Base-by-base conservation (phyloP, 176 grass and related monocot genomes). In the Juncus inflexus region DNA sequence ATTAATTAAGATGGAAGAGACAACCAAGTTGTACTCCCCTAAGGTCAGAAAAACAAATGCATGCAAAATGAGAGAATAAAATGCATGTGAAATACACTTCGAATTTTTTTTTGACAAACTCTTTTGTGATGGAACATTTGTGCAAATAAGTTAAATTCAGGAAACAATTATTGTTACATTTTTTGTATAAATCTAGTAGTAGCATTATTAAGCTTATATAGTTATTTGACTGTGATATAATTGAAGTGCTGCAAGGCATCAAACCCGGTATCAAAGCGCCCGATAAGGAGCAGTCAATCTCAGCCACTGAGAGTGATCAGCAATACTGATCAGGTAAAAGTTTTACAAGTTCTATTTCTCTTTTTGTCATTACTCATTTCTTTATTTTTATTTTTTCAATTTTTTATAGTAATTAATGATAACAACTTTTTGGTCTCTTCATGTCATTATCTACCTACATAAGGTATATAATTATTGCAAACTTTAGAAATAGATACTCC, bases 361-460 rank as follows among this genome's bases (percentile, higher is more conserved):
- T 47, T 28, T 28, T 28, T 28, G 19, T 28, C 19, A 28, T 28
- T 47, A 47, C 6, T 47, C 4, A 47, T 47, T 47, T 47, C 4
- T 47, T 47, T 47, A 47, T 47, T 47, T 47, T 6, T 9, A 47
- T 1, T 6, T 47, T 2, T 47, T 47, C 9, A 47, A 9, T 47
- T 6, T 14, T 70, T 36, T 42, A 58, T 37, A 28, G 19, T 28
- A 28, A 28, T 40, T 56, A 58, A 70, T 70, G 35, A 70, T 70
- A 58, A 43, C 67, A 58, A 58, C 67, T 70, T 70, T 70, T 14
- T 58, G 67, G 35, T 70, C 13, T 56, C 52, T 70, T 16, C 50
- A 70, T 57, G 67, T 70, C 67, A n/a, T 51, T 70, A 41, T 70
- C 67, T 70, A 70, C 53, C 50, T 37, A 70, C 36, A 70, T 70